A percentile compares a stretch with the other conserved stretches of the same genome.
Evolutionary conservation across 257 asterid genomes (phyloP).

Genomic region (Mentha longifolia): DNA sequence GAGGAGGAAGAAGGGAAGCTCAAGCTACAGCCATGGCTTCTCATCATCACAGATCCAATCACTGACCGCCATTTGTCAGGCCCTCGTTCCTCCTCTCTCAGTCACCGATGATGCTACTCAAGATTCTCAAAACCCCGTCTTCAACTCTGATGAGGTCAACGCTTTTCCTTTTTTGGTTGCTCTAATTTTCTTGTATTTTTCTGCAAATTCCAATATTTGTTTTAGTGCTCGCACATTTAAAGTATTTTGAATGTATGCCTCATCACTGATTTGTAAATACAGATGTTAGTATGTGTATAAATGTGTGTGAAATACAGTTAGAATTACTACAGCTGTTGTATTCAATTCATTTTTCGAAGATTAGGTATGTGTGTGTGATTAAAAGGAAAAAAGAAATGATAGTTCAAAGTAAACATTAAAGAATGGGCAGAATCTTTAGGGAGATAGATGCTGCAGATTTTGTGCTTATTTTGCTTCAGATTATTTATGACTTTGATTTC

Average conservation of each 20-base stretch:
- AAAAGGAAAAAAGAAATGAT: neutral
- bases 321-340: too few species aligned
- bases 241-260: neutral
- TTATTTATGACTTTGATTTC: neutral
- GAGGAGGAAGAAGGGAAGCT: conserved; percentile 32
- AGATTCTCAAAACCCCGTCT: conserved; percentile 37
- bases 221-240: neutral
- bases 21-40: conserved; percentile 73
- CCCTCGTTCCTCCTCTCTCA: conserved; percentile 75
- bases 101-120: conserved; percentile 15
- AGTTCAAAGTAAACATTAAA: neutral
- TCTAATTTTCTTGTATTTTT: neutral
- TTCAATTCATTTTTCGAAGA: neutral
- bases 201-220: neutral
- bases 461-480: neutral
- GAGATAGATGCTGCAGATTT: neutral
- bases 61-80: conserved; percentile 62
- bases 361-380: neutral
- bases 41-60: conserved; percentile 74
- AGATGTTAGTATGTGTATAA: neutral
- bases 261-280: neutral
- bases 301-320: neutral
- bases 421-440: neutral
- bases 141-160: conserved; percentile 66
- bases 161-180: neutral